Percentiles rank a stretch among this genome's conserved stretches.
Evolutionary conservation across 768 basidiomycete species (phyloP).

Genomic region (Boletus rufocinnamomeus): DNA sequence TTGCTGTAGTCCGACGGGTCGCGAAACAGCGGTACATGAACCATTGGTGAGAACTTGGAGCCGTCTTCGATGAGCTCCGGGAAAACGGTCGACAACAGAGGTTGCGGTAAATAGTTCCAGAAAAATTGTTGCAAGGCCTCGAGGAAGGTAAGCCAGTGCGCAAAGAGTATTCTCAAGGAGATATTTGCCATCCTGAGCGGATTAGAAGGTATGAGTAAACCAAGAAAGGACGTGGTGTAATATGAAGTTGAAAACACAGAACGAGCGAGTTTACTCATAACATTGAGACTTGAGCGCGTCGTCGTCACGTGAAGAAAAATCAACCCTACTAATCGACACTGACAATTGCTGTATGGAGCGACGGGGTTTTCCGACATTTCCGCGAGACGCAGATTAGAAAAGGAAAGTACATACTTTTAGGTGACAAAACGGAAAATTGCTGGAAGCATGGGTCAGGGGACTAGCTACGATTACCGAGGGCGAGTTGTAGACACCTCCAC

Average conservation of each 20-base stretch:
- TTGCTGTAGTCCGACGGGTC: neutral
- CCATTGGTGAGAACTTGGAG: neutral
- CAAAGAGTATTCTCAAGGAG: constrained; percentile 9
- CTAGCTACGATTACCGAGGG: neutral
- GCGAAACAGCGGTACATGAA: neutral
- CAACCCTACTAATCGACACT: constrained; percentile 3
- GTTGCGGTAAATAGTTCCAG: constrained; percentile 8
- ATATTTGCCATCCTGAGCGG: constrained; percentile 1
- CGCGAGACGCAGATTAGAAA: neutral
- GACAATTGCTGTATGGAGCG: neutral
- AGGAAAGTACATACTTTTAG: no score
- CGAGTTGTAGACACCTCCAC: neutral
- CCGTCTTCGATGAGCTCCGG: constrained; percentile 7
- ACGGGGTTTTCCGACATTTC: neutral
- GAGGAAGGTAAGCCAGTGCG: constrained; percentile 19
- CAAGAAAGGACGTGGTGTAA: neutral
- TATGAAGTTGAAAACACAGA: neutral
- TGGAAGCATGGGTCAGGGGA: neutral
- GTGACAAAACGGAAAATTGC: neutral
- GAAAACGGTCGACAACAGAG: constrained; percentile 12
- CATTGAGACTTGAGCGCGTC: constrained; percentile 15
- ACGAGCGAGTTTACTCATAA: no score
- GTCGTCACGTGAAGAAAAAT: constrained; percentile 25
- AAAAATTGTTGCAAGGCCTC: constrained; percentile 13
- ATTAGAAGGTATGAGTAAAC: neutral